Evolutionary conservation across 345 rosid genomes (phyloP).

Genomic region (Mangifera indica): DNA sequence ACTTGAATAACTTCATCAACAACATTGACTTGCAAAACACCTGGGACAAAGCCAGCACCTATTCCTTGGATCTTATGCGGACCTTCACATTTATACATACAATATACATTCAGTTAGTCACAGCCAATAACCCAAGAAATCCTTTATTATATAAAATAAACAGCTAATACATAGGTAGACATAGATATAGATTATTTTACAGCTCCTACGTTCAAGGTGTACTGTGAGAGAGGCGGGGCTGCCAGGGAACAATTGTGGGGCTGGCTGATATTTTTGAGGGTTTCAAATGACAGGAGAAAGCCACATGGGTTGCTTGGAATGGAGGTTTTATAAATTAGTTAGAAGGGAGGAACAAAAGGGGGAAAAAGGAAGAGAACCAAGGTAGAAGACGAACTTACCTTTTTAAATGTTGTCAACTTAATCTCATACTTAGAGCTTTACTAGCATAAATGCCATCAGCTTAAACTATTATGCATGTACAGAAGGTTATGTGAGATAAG

Average conservation of each 20-base stretch:
- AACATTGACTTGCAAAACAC: slow-evolving; percentile 68
- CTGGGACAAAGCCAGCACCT: slow-evolving; percentile 88
- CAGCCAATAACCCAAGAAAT: background rate
- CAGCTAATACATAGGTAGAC: no score
- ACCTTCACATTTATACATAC: slow-evolving; percentile 37
- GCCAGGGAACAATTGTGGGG: no score
- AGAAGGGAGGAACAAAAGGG: no score
- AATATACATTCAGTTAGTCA: slow-evolving; percentile 5
- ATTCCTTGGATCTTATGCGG: slow-evolving; percentile 98
- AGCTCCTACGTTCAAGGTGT: no score
- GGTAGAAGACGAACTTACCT: background rate
- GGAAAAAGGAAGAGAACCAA: background rate
- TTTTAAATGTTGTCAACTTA: background rate
- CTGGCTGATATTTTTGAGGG: no score
- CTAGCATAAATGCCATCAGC: background rate
- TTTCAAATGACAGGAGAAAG: no score
- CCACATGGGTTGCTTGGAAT: no score
- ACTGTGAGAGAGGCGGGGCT: no score
- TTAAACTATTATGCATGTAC: background rate
- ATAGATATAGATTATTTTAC: background rate
- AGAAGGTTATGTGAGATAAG: background rate
- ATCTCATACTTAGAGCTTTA: background rate
- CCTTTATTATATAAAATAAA: background rate
- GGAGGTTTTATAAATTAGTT: no score
- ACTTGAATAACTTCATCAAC: slow-evolving; percentile 88